Conservation (phyloP, 2,329 filamentous ascomycete genomes). For the Graphilbum fragrans region DNA sequence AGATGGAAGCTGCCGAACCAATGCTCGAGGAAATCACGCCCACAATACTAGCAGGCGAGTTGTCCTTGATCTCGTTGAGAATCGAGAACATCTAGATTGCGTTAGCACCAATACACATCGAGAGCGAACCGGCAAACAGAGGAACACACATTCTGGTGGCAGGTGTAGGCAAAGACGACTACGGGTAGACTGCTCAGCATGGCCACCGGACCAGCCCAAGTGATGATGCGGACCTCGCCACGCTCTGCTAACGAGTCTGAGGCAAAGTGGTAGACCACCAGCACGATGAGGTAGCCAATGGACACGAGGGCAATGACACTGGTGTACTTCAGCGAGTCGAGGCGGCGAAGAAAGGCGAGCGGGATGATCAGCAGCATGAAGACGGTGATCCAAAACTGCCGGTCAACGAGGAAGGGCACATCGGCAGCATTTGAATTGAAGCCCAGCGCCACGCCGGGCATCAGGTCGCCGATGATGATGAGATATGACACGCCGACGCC, state of each 20-base stretch:
- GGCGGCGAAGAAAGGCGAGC: slow-evolving; percentile 75
- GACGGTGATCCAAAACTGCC: slow-evolving; percentile 94
- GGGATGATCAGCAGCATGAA: slow-evolving; percentile 97
- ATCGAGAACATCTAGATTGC: slow-evolving; percentile 84
- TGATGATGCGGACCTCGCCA: slow-evolving; percentile 59
- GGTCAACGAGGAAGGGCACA: slow-evolving; percentile 67
- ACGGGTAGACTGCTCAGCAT: slow-evolving; percentile 82
- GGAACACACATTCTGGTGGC: slow-evolving; percentile 73
- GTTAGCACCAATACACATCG: slow-evolving; percentile 1
- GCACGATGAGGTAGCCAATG: slow-evolving; percentile 84
- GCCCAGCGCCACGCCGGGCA: slow-evolving; percentile 84
- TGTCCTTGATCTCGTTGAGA: slow-evolving; percentile 83
- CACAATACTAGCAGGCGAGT: slow-evolving; percentile 64
- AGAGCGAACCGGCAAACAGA: neutral
- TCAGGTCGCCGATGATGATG: slow-evolving; percentile 96
- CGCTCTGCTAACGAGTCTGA: slow-evolving; percentile 65
- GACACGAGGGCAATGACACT: slow-evolving; percentile 83
- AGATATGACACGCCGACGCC: slow-evolving; percentile 94
- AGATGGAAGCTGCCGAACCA: slow-evolving; percentile 75
- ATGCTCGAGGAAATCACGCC: slow-evolving; percentile 74
- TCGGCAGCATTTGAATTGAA: slow-evolving; percentile 55
- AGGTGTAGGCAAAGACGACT: slow-evolving; percentile 98
- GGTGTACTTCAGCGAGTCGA: slow-evolving; percentile 96
- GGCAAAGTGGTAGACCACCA: slow-evolving; percentile 87
- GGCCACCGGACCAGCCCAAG: slow-evolving; percentile 68